Conservation (phyloP, 2,329 filamentous ascomycete genomes). For the Pleurostoma richardsiae region DNA sequence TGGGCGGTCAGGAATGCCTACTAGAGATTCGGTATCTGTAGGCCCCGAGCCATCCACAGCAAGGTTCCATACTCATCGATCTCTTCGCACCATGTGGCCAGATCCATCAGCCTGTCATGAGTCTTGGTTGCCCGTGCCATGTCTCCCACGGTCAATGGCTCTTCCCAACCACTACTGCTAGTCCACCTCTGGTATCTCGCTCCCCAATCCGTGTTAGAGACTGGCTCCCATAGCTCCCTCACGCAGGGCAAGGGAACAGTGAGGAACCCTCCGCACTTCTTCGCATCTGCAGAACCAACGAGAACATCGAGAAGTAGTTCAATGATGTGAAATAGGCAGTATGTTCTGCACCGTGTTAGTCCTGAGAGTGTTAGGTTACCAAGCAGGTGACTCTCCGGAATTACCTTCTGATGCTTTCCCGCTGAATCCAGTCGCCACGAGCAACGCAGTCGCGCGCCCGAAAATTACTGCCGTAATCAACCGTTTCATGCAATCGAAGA, state of each 20-base stretch:
- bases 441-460: no score
- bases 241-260: constrained; percentile 10
- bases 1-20: no score
- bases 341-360: constrained; percentile 2
- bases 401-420: not conserved
- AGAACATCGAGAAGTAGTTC: constrained; percentile 10
- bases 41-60: constrained; percentile 18
- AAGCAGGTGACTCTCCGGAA: not conserved
- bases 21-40: no score
- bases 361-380: no score
- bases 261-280: constrained; percentile 5
- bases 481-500: no score
- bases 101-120: not conserved
- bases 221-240: constrained; percentile 14
- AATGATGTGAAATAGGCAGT: constrained; percentile 11
- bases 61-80: constrained; percentile 18
- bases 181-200: constrained; percentile 6
- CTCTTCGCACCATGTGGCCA: constrained; percentile 18
- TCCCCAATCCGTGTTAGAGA: constrained; percentile 2
- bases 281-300: constrained; percentile 1
- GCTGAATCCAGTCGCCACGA: not conserved
- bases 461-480: no score
- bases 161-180: not conserved
- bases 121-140: no score
- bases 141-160: constrained; percentile 1